Evolutionary conservation across 352 stramenopile species (phyloP).

Genomic region (Phytophthora fragariae): DNA sequence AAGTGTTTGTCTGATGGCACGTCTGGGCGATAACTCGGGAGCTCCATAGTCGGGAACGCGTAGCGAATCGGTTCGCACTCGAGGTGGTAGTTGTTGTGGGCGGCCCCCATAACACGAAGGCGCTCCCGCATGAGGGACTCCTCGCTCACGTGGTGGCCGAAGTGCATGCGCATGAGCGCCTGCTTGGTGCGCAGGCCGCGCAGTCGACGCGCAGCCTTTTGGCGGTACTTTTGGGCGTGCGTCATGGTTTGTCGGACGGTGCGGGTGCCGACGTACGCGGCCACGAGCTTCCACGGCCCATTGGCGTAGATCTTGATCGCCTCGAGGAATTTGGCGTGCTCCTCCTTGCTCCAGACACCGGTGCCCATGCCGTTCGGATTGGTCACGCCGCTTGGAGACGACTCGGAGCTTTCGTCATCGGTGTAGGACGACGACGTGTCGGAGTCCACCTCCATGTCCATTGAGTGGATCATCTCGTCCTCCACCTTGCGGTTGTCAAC

Average conservation of each 20-base stretch:
- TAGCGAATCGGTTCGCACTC: conserved; percentile 17
- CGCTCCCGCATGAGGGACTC: conserved; percentile 73
- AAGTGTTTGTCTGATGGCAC: conserved; percentile 12
- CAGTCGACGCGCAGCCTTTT: conserved; percentile 66
- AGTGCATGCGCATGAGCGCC: conserved; percentile 78
- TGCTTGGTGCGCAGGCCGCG: conserved; percentile 74
- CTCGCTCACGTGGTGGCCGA: conserved; percentile 67
- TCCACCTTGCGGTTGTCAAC: conserved; percentile 10
- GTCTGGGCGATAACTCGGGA: not conserved
- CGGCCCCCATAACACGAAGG: conserved; percentile 44
- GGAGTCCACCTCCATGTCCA: conserved; percentile 20
- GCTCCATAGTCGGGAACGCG: not conserved
- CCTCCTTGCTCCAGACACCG: conserved; percentile 69
- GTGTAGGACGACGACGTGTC: conserved; percentile 32
- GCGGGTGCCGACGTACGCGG: conserved; percentile 68
- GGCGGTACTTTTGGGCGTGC: conserved; percentile 77
- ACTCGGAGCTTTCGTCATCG: conserved; percentile 31
- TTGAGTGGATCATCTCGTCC: conserved; percentile 16
- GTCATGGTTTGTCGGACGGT: conserved; percentile 83
- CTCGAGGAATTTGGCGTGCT: conserved; percentile 76
- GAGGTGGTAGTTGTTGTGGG: conserved; percentile 9
- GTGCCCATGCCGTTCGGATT: conserved; percentile 35
- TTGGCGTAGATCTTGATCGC: conserved; percentile 79
- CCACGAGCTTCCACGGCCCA: conserved; percentile 74
- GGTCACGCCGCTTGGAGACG: conserved; percentile 19